Base-by-base conservation (phyloP, 179 eudicot genomes). In the Actinidia arguta region DNA sequence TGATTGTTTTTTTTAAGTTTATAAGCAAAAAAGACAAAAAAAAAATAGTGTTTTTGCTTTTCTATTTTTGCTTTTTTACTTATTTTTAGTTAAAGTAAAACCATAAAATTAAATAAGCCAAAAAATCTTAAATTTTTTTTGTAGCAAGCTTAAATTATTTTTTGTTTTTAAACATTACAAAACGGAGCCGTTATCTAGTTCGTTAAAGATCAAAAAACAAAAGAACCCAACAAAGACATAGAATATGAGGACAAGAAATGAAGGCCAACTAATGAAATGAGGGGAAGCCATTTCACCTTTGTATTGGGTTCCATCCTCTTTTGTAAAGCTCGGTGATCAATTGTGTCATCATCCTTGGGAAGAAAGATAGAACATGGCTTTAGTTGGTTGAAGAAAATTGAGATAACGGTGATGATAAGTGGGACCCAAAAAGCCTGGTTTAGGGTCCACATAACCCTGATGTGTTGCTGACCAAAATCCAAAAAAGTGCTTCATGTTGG, bases 341-440 rank as follows among this genome's bases (percentile, higher is more conserved):
- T 64, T 44, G 47, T 78, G 81, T 66, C 25, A 78, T 63, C 22
- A 78, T 78, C 47, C n/a, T 63, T 47, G 48, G 16, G 71, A 46
- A 47, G 58, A 78, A 78, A 25, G 24, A 64, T 1, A 24, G 80
- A 4, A n/a, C 17, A 17, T 62, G n/a, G n/a, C n/a, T n/a, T n/a
- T 78, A 20, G 71, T 24, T 62, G 62, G 71, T 47, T 27, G 59
- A 78, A 48, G 71, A 52, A 78, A 62, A 2, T 6, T 44, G 27
- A 20, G 18, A n/a, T 27, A 75, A 36, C 6, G 50, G 27, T 27
- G 25, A 47, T 44, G 27, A 17, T 8, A 4, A 50, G 25, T 22
- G 22, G 46, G 71, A 3, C 42, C 16, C 27, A 27, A 31, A 8
- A 11, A 42, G n/a, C 56, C 39, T 20, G 18, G 24, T 42, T 61